These are phyloP conservation scores for Pleurotus tuber-regium DNA, from an alignment of 768 basidiomycete species.

Conservation along the genomic window DNA sequence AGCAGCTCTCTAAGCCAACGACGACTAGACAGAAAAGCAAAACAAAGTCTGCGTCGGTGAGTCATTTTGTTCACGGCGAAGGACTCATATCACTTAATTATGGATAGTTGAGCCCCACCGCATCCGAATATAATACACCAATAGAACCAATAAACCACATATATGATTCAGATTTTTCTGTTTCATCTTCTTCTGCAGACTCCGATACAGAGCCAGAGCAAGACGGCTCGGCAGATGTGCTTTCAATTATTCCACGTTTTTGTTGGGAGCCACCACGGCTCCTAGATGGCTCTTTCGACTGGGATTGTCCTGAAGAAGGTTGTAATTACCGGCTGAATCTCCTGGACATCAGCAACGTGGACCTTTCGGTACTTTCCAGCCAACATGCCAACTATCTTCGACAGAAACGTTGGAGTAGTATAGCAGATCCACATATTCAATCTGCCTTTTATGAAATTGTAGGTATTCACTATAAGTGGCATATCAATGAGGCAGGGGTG, in stretches of 20 bases:
- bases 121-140: neutral
- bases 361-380: no score
- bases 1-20: neutral
- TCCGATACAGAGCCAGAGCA: conserved; percentile 21
- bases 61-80: neutral
- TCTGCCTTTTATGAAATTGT: no score
- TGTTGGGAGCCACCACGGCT: neutral
- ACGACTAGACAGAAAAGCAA: neutral
- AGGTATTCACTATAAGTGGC: no score
- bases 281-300: neutral
- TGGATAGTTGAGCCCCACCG: neutral
- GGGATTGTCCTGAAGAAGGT: neutral
- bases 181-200: conserved; percentile 43
- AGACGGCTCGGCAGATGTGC: neutral
- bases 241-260: neutral
- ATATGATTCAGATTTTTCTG: conserved; percentile 63
- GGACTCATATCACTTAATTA: neutral
- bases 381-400: no score
- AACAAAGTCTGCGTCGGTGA: neutral
- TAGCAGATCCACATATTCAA: no score
- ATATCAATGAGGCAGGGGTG: no score
- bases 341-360: neutral
- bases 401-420: no score
- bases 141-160: no score
- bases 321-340: neutral